These are phyloP conservation scores for Dictyostelium capitatum DNA, from an alignment of 78 protist genomes.

Conservation along the genomic window DNA sequence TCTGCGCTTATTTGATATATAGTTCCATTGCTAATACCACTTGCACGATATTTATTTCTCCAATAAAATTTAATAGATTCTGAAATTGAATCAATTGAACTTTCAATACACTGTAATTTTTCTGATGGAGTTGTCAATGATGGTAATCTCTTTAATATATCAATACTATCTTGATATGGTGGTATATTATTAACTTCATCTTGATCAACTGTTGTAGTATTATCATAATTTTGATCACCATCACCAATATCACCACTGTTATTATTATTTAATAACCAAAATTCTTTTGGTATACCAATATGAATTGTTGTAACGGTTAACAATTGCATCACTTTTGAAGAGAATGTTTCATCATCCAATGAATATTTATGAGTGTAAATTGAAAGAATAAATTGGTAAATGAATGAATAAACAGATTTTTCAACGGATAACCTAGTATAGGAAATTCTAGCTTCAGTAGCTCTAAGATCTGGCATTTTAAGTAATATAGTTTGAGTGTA, in stretches of 20 bases:
- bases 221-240: neutral
- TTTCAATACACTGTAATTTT: constrained; percentile 54
- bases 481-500: constrained; percentile 12
- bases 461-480: constrained; percentile 21
- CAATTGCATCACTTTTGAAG: constrained; percentile 19
- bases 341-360: constrained; percentile 26
- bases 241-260: neutral
- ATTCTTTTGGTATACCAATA: constrained; percentile 42
- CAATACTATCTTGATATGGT: constrained; percentile 56
- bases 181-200: neutral
- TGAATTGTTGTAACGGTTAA: constrained; percentile 51
- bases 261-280: constrained; percentile 57
- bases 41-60: neutral
- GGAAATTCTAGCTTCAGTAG: neutral
- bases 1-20: constrained; percentile 30
- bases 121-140: constrained; percentile 48
- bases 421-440: constrained; percentile 36
- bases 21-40: neutral
- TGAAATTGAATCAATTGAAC: constrained; percentile 30
- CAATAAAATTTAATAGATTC: constrained; percentile 32
- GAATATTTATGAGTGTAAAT: constrained; percentile 18
- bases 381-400: constrained; percentile 12
- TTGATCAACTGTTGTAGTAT: neutral
- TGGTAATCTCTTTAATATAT: constrained; percentile 27
- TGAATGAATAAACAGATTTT: constrained; percentile 12